Base-by-base conservation (phyloP, 768 basidiomycete genomes). In the Termitomyces heimii region DNA sequence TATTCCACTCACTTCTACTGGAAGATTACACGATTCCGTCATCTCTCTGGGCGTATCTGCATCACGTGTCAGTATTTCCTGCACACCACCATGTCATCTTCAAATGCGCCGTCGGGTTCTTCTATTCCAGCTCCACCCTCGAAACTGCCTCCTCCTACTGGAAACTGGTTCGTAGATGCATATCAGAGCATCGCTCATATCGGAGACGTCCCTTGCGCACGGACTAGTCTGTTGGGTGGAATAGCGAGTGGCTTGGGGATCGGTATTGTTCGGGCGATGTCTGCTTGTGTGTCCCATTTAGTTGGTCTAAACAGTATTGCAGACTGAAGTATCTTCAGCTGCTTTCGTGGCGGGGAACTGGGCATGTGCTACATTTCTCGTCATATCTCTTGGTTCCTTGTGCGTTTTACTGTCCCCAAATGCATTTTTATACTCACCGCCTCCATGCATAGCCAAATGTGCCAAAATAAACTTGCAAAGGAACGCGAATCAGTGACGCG, bases 191-290 rank as follows among this genome's bases (percentile, higher is more conserved):
- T 84, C 18, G 73, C 76, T 60, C 78, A 82, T 66, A 77, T 92
- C 49, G 77, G 78, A 51, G 82, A 89, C 63, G 77, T 91, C 12
- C 91, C 89, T 3, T 93, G 91, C 65, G 88, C 86, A 48, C 78
- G 92, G 37, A 86, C 81, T 58, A 87, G 87, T 66, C 71, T 93
- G 37, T 71, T 93, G 61, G 81, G 79, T 52, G 91, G 91, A 14
- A 92, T 93, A 62, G 86, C 84, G n/a, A 84, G 86, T 56, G 91
- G 91, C 14, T 78, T 77, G 1, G 91, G 89, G 1, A 80, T 93
- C 54, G 92, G 91, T 20, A 74, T 88, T 54, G 82, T 92, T 54
- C 80, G 90, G 55, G 85, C 83, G 3, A 70, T 91, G 63, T 80
- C 80, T 64, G 71, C 82, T 12, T 75, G 90, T 90, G 68, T 55